Conservation (phyloP, 331 rosid genomes). For the Acacia concinna region DNA sequence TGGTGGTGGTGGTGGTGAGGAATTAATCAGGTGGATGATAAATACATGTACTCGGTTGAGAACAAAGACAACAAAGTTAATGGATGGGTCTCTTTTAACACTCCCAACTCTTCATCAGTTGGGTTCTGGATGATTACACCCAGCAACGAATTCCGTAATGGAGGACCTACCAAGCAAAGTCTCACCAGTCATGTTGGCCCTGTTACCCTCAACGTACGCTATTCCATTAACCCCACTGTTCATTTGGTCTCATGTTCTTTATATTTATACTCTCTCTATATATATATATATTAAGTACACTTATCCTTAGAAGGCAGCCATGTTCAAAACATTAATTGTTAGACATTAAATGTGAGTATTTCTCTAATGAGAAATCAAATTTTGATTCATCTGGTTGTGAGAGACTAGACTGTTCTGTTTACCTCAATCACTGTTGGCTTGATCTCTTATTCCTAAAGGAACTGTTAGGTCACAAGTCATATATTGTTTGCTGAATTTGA, state of each 20-base stretch:
- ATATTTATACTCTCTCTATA: no score
- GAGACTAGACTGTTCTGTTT: rapidly evolving
- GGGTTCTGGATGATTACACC: slow-evolving; percentile 84
- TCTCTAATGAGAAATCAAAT: no score
- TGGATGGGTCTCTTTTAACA: slow-evolving; percentile 32
- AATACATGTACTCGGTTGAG: slow-evolving; percentile 51
- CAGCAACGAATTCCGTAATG: slow-evolving; percentile 53
- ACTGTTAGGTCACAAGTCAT: not conserved
- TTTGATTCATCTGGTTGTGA: rapidly evolving
- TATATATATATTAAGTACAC: rapidly evolving
- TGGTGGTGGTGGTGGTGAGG: not conserved
- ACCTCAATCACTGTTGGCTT: no score
- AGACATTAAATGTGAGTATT: no score
- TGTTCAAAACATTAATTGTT: no score
- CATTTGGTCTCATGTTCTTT: slow-evolving; percentile 16
- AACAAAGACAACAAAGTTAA: slow-evolving; percentile 34
- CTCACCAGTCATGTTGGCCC: slow-evolving; percentile 85
- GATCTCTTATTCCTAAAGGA: not conserved
- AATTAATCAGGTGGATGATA: slow-evolving; percentile 49
- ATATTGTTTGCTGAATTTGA: not conserved
- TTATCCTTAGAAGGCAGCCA: no score
- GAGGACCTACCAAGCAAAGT: slow-evolving; percentile 70
- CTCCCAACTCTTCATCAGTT: slow-evolving; percentile 6
- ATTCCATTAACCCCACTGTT: not conserved
- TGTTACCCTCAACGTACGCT: slow-evolving; percentile 32